Conservation (phyloP, 2,329 filamentous ascomycete genomes). For the Cladosporium phlei region DNA sequence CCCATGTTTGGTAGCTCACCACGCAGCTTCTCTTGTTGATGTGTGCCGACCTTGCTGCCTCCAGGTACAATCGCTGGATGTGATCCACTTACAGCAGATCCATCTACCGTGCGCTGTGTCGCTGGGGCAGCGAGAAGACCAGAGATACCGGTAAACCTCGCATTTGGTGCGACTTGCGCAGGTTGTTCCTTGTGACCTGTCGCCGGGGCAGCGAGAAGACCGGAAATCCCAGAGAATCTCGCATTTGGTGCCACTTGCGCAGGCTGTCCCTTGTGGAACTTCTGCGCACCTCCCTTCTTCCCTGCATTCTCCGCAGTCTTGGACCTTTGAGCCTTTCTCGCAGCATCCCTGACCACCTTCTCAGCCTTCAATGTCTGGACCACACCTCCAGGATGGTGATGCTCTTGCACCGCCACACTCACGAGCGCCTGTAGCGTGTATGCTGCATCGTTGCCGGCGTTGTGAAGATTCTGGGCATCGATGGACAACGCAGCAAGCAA, state of each 20-base stretch:
- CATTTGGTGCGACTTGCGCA: too few species aligned
- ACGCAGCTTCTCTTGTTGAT: too few species aligned
- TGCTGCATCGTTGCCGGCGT: slow-evolving; percentile 37
- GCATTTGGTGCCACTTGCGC: background rate
- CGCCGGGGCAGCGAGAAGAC: too few species aligned
- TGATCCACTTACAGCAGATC: too few species aligned
- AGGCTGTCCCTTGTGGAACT: background rate
- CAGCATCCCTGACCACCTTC: background rate
- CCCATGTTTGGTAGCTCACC: too few species aligned
- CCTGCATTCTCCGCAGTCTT: background rate
- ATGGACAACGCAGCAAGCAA: slow-evolving; percentile 64
- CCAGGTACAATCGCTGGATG: too few species aligned
- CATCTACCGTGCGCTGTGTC: too few species aligned
- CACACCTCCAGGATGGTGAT: slow-evolving; percentile 1
- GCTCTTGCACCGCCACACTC: slow-evolving; percentile 4
- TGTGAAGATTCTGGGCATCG: slow-evolving; percentile 37
- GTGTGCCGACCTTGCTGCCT: too few species aligned
- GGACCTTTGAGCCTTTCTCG: background rate
- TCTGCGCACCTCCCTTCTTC: background rate
- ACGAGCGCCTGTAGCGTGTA: slow-evolving; percentile 27
- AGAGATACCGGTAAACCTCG: too few species aligned
- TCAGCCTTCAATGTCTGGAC: background rate
- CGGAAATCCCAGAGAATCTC: too few species aligned
- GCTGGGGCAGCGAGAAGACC: too few species aligned
- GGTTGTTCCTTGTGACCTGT: too few species aligned